Evolutionary conservation across 1,139 yeast genomes (phyloP).

Genomic region (Kurtzmaniella quercitrusa): DNA sequence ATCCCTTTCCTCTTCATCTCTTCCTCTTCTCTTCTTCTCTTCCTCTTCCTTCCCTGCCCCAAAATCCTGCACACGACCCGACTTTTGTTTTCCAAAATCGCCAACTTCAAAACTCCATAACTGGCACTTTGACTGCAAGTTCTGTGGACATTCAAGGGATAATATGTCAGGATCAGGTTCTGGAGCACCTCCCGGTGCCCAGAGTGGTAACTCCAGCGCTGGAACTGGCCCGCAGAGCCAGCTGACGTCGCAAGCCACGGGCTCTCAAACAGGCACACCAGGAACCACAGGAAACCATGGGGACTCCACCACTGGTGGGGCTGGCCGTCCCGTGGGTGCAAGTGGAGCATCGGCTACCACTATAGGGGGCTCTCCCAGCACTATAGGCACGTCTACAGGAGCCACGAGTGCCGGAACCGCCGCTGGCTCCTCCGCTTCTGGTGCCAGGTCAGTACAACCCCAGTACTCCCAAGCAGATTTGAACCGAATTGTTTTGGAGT

Average conservation of each 20-base stretch:
- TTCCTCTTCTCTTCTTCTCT: too few relatives aligned
- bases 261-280: neutral
- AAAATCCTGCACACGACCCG: neutral
- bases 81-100: neutral
- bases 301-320: too few relatives aligned
- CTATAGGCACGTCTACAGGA: neutral
- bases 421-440: constrained; percentile 4
- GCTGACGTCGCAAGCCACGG: neutral
- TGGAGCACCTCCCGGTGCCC: neutral
- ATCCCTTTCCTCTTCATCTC: too few relatives aligned
- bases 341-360: neutral
- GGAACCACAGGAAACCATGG: neutral
- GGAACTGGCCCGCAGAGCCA: neutral
- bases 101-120: neutral
- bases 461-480: constrained; percentile 68
- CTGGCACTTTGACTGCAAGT: neutral
- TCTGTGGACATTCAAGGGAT: neutral
- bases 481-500: constrained; percentile 86
- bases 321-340: too few relatives aligned
- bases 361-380: neutral
- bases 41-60: too few relatives aligned
- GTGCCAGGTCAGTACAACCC: constrained; percentile 18
- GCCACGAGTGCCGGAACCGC: neutral
- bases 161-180: neutral
- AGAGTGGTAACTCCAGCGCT: neutral